Evolutionary conservation across 768 basidiomycete species (phyloP).

Genomic region (Strobilomyces echinocephalus): DNA sequence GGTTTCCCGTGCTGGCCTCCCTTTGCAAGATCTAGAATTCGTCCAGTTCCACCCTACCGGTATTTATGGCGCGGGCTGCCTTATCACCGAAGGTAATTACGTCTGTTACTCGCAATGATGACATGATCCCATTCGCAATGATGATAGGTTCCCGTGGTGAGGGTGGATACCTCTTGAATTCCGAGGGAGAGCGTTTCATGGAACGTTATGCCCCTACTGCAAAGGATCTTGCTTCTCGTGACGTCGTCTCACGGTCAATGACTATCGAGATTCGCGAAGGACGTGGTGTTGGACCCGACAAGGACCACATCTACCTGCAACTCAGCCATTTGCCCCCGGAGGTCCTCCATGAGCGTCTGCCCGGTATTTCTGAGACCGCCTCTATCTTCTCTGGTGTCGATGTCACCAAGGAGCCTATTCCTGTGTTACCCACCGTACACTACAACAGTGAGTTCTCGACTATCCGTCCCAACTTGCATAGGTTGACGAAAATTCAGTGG

Average conservation of each 20-base stretch:
- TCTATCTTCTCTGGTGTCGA: constrained; percentile 99
- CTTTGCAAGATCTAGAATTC: constrained; percentile 95
- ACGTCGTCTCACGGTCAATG: constrained; percentile 99
- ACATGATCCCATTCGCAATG: neutral
- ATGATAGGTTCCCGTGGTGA: constrained; percentile 90
- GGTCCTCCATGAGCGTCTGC: constrained; percentile 91
- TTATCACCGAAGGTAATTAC: constrained; percentile 88
- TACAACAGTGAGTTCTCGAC: constrained; percentile 80
- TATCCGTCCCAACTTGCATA: neutral
- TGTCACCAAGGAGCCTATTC: constrained; percentile 99
- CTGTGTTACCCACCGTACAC: constrained; percentile 96
- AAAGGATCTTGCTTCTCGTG: constrained; percentile 98
- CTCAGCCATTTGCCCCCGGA: constrained; percentile 96
- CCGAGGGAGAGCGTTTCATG: constrained; percentile 99
- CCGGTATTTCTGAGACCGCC: constrained; percentile 99
- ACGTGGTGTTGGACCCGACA: constrained; percentile 97
- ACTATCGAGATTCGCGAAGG: constrained; percentile 98
- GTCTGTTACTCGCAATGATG: neutral
- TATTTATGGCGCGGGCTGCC: constrained; percentile 98
- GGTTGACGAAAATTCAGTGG: constrained; percentile 55
- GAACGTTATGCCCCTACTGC: constrained; percentile 99
- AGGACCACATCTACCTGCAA: constrained; percentile 95
- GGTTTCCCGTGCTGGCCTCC: constrained; percentile 94
- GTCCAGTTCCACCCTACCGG: constrained; percentile 99
- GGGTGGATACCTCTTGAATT: constrained; percentile 97